Percentiles rank a stretch among this genome's conserved stretches.
Conservation (phyloP, 257 asterid genomes). For the Catharanthus roseus region DNA sequence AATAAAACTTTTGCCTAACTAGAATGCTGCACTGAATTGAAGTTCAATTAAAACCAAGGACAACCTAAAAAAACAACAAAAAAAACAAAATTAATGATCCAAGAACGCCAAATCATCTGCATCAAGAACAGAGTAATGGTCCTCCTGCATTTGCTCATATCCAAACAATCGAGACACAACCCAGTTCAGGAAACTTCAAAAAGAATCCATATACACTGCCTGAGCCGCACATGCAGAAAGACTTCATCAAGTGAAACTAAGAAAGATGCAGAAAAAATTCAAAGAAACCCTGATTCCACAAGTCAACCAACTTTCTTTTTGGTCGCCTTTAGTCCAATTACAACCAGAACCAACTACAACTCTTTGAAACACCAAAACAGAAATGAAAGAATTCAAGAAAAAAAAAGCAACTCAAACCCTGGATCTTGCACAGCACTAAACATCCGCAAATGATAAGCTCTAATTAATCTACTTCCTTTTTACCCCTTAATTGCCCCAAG, state of each 20-base stretch:
- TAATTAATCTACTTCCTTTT: conserved; percentile 11
- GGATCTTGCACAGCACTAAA: conserved; percentile 20
- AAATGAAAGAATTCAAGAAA: conserved; percentile 7
- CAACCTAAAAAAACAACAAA: background rate
- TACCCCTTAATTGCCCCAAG: background rate
- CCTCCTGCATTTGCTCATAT: background rate
- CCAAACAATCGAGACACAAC: background rate
- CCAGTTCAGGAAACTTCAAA: background rate
- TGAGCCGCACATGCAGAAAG: conserved; percentile 7
- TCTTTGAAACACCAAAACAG: background rate
- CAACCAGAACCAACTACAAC: background rate
- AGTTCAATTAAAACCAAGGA: background rate
- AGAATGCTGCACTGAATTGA: background rate
- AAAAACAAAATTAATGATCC: background rate
- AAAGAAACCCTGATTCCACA: background rate
- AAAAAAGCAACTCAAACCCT: conserved; percentile 1
- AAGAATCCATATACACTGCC: conserved; percentile 5
- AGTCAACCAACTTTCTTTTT: conserved; percentile 7
- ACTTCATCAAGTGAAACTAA: background rate
- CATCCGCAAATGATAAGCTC: background rate
- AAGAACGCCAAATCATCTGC: background rate
- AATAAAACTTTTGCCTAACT: background rate
- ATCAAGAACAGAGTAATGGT: background rate
- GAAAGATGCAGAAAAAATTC: background rate
- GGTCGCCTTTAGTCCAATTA: background rate